These are phyloP conservation scores for Proliferodiscus dingleyae DNA, from an alignment of 2,329 filamentous ascomycete genomes.

Conservation along the genomic window DNA sequence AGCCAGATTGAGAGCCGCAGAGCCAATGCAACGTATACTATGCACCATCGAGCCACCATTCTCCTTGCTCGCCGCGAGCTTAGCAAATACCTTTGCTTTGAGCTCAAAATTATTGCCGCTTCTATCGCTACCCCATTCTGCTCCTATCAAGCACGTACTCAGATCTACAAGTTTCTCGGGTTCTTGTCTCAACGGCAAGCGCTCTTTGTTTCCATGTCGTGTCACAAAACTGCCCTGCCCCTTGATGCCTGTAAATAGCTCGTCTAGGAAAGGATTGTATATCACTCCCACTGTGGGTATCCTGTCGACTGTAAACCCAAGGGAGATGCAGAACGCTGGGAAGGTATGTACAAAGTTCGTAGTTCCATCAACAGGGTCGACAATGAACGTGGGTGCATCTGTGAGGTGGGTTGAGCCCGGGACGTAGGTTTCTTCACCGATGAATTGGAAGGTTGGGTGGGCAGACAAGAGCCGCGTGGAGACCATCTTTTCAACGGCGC, in stretches of 20 bases:
- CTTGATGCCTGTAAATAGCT: constrained; percentile 63
- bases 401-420: constrained; percentile 58
- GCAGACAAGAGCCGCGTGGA: constrained; percentile 44
- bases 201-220: constrained; percentile 34
- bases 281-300: constrained; percentile 66
- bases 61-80: constrained; percentile 52
- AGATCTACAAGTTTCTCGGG: constrained; percentile 56
- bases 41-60: constrained; percentile 72
- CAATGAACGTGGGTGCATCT: constrained; percentile 67
- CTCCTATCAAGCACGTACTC: constrained; percentile 58
- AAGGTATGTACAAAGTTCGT: constrained; percentile 78
- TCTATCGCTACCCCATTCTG: constrained; percentile 70
- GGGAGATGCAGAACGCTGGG: constrained; percentile 70
- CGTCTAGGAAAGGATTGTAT: constrained; percentile 71
- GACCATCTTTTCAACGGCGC: constrained; percentile 60
- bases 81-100: constrained; percentile 62
- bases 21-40: constrained; percentile 63
- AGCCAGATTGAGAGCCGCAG: constrained; percentile 71
- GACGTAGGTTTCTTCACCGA: constrained; percentile 74
- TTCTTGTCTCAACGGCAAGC: constrained; percentile 42
- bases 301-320: constrained; percentile 63
- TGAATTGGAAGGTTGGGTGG: constrained; percentile 58
- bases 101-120: constrained; percentile 66
- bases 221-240: constrained; percentile 60
- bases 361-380: constrained; percentile 78